phyloP scores from a whole-genome alignment of 441 rosid species.

The Eutrema salsugineum region DNA sequence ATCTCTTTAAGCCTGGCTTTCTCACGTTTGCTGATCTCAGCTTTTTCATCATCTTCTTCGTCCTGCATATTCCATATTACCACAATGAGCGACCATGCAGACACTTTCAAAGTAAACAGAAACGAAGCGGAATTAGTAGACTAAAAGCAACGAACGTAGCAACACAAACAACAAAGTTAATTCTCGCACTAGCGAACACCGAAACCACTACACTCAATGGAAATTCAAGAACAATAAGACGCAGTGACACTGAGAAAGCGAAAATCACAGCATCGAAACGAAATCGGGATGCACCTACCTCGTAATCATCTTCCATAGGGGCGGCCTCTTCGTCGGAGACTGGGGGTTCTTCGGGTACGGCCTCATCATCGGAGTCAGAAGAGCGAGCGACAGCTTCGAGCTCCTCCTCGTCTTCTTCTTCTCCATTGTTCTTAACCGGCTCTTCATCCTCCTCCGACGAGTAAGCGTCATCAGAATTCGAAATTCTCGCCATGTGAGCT shows the following conservation, averaged over 20 bases:
- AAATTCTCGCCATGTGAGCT: slow-evolving; percentile 40
- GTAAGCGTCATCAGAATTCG: slow-evolving; percentile 65
- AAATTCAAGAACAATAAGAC: neutral
- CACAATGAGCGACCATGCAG: neutral
- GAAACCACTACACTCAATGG: neutral
- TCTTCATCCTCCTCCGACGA: slow-evolving; percentile 74
- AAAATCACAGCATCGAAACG: neutral
- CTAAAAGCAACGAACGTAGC: neutral
- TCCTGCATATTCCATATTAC: slow-evolving; percentile 41
- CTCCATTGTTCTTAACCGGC: slow-evolving; percentile 53
- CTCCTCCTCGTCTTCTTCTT: slow-evolving; percentile 86
- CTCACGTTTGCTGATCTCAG: slow-evolving; percentile 79
- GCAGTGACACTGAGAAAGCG: neutral
- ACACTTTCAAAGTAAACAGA: neutral
- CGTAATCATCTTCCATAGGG: slow-evolving; percentile 43
- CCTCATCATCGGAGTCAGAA: slow-evolving; percentile 49
- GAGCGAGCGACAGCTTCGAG: slow-evolving; percentile 91
- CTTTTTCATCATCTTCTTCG: slow-evolving; percentile 35
- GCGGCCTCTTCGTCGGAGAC: slow-evolving; percentile 18
- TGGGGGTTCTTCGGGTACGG: slow-evolving; percentile 30
- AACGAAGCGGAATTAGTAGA: neutral
- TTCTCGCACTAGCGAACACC: neutral
- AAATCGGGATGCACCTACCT: slow-evolving; percentile 30
- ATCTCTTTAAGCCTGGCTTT: slow-evolving; percentile 81
- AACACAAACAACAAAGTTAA: neutral